phyloP scores from a whole-genome alignment of 2,329 filamentous ascomycete species.

The Sclerotinia sclerotiorum region DNA sequence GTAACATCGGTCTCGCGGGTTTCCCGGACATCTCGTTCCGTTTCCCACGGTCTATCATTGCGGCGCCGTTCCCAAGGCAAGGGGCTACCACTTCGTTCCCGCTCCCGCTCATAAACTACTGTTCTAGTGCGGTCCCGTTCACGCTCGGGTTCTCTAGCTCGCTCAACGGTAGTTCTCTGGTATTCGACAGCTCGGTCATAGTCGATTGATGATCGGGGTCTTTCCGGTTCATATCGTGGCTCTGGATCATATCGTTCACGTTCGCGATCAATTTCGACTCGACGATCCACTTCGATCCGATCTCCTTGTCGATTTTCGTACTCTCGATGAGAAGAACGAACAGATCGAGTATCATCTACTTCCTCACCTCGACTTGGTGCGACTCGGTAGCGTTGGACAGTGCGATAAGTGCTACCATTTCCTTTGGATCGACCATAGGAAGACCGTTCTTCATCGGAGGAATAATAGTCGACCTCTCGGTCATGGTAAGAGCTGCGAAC shows the following conservation, averaged over 20 bases:
- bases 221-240: constrained; percentile 29
- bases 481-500: constrained; percentile 31
- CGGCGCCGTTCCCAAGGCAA: constrained; percentile 40
- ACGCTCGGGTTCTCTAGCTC: constrained; percentile 42
- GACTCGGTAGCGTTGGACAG: constrained; percentile 40
- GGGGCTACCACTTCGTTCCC: constrained; percentile 31
- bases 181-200: constrained; percentile 31
- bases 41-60: constrained; percentile 33
- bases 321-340: constrained; percentile 34
- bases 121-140: constrained; percentile 40
- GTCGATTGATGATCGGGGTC: constrained; percentile 35
- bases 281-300: constrained; percentile 39
- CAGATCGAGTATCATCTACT: constrained; percentile 35
- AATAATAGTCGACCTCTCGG: constrained; percentile 38
- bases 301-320: constrained; percentile 32
- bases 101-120: constrained; percentile 43
- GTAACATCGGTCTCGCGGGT: constrained; percentile 29
- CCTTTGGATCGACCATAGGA: constrained; percentile 29
- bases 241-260: constrained; percentile 9
- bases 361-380: constrained; percentile 36
- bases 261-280: constrained; percentile 32
- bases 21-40: constrained; percentile 35
- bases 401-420: constrained; percentile 34
- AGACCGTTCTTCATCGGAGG: constrained; percentile 39
- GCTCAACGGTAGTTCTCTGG: constrained; percentile 31